A percentile compares a stretch with the other conserved stretches of the same genome.
Conservation (phyloP, 768 basidiomycete species). For the Lentinula detonsa region DNA sequence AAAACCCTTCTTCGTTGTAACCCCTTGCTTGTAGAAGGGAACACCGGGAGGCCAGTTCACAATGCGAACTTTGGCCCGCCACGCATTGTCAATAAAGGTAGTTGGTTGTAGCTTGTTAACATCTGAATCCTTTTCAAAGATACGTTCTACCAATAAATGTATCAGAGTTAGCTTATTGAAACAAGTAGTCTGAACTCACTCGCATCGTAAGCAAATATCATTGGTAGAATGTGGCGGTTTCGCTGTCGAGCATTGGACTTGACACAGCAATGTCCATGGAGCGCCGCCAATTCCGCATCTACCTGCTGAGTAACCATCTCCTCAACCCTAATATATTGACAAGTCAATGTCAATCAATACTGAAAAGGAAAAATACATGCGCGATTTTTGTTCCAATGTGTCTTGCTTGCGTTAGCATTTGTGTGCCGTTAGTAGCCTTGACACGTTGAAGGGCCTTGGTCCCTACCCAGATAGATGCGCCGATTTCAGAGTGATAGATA, state of each 20-base stretch:
- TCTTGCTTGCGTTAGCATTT: background rate
- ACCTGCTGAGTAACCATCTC: background rate
- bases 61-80: background rate
- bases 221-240: background rate
- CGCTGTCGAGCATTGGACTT: background rate
- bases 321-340: background rate
- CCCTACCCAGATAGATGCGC: background rate
- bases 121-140: background rate
- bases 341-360: background rate
- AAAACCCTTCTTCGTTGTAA: background rate
- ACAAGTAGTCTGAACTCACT: background rate
- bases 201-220: background rate
- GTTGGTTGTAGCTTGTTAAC: background rate
- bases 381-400: background rate
- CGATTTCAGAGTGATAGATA: background rate
- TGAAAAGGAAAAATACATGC: background rate
- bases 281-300: background rate
- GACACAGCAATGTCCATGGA: background rate
- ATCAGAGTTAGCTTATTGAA: background rate
- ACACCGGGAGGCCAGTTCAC: background rate
- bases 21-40: background rate
- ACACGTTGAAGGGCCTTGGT: background rate
- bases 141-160: background rate
- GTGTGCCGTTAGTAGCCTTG: background rate
- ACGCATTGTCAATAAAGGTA: background rate